Conservation (phyloP, 2,329 filamentous ascomycete genomes). For the Exophiala calicioides region DNA sequence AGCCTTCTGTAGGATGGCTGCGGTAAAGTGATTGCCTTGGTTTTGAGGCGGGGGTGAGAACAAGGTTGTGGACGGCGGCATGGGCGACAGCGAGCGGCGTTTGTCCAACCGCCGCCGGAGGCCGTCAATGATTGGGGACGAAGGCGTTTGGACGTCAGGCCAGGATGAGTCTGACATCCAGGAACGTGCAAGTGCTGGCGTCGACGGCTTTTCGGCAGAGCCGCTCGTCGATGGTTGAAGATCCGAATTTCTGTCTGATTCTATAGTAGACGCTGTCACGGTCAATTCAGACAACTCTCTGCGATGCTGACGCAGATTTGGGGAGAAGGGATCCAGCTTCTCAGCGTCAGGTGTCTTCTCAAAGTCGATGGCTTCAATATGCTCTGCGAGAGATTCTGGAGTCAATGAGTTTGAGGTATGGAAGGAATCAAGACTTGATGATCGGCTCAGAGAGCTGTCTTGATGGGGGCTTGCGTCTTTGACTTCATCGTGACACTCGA, state of each 20-base stretch:
- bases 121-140: slow-evolving; percentile 18
- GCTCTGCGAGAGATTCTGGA: slow-evolving; percentile 6
- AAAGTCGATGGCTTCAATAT: slow-evolving; percentile 11
- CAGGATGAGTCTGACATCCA: slow-evolving; percentile 42
- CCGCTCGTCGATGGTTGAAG: slow-evolving; percentile 16
- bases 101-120: slow-evolving; percentile 24
- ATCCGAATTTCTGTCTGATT: slow-evolving; percentile 12
- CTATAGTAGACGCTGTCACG: slow-evolving; percentile 30
- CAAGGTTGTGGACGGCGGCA: slow-evolving; percentile 68
- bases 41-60: slow-evolving; percentile 45
- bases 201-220: slow-evolving; percentile 37
- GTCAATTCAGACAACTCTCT: slow-evolving; percentile 37
- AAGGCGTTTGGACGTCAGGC: slow-evolving; percentile 44
- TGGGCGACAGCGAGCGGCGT: slow-evolving; percentile 44
- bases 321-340: slow-evolving; percentile 17
- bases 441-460: slow-evolving; percentile 34
- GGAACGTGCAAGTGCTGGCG: slow-evolving; percentile 48
- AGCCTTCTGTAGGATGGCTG: slow-evolving; percentile 73
- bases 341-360: slow-evolving; percentile 14
- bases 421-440: slow-evolving; percentile 47
- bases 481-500: too few species aligned
- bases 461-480: too few species aligned
- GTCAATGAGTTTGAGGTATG: slow-evolving; percentile 37
- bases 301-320: slow-evolving; percentile 27
- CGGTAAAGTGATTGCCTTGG: slow-evolving; percentile 50